Evolutionary conservation across 805 yeast species (phyloP).

Genomic region (Vanderwaltozyma verrucispora): DNA sequence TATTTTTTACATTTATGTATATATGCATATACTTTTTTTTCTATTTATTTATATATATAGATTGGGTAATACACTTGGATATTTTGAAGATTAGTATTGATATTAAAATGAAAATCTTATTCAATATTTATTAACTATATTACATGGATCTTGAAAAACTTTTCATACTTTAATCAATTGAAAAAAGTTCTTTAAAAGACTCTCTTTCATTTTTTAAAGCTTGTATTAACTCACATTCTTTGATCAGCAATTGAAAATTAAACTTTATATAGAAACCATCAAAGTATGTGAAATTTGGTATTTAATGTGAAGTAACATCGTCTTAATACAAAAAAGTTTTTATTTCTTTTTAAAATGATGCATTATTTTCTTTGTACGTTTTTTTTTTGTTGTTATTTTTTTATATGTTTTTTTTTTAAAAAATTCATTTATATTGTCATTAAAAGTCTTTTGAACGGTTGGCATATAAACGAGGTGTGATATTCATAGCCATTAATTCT

Average conservation of each 20-base stretch:
- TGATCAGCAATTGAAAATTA: too few species aligned
- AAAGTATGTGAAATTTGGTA: too few species aligned
- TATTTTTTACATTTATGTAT: too few species aligned
- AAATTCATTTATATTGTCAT: not conserved
- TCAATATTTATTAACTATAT: not conserved
- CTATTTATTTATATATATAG: too few species aligned
- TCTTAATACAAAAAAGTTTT: not conserved
- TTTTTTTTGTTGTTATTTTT: not conserved
- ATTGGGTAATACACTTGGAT: too few species aligned
- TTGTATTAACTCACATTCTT: too few species aligned
- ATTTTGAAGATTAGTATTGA: not conserved
- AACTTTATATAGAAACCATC: too few species aligned
- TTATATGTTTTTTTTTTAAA: not conserved
- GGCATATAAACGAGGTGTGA: constrained; percentile 94
- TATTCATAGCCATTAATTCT: constrained; percentile 99
- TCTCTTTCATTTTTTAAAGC: too few species aligned
- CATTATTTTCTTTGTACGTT: not conserved
- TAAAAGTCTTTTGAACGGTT: constrained; percentile 50
- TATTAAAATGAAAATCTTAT: too few species aligned
- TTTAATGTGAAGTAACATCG: not conserved
- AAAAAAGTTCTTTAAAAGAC: too few species aligned
- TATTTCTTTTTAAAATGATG: not conserved
- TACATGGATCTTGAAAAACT: not conserved
- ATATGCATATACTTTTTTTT: too few species aligned
- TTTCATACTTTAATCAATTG: not conserved